Evolutionary conservation across 805 yeast species (phyloP), one percentile per base, ranked within the genome.

Genomic region (Lipomyces kockii): DNA sequence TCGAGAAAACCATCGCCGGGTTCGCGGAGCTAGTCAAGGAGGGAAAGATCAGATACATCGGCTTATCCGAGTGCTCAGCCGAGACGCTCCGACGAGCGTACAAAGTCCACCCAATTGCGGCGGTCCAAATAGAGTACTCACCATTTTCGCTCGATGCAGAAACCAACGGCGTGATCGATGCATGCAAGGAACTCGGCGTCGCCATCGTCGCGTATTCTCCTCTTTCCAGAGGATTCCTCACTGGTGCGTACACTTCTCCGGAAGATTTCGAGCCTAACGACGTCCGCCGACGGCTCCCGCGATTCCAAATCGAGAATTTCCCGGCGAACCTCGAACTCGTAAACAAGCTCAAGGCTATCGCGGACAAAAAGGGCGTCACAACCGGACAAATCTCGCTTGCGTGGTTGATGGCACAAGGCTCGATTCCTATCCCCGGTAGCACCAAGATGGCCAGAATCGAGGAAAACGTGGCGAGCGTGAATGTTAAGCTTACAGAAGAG

Each of bases 161-260:
- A 57, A 66, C 76, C 3, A 86, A 90, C 76, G 97, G 94, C 0
- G 82, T 89, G 29, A 84, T 88, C 68, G 85, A 83, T 2, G 82
- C 84, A 9, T 85, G 89, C 70, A 83, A 84, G 25, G 86, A 88
- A 68, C 78, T 83, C 46, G 81, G 81, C 17, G 84, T 92, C 65
- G 89, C 94, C 17, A 80, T 91, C 39, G 81, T 91, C 66, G 90
- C 93, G 43, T 92, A 92, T 78, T 89, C 97, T 39, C 97, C 97
- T 37, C 82, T 92, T 64, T 89, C 92, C 9, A 83, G 91, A 74
- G 97, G 97, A 0, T 80, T 88, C 68, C 82, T 92, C 64, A 88
- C 94, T 2, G 97, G 95, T 64, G 68, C 74, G 53, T 78, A 87
- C 62, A 85, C 78, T 27, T 77, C 83, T 2, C 74, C 78, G 25